These are phyloP conservation scores for Gamsiella multidivaricata DNA, from an alignment of 192 early-diverging fungal species.

Conservation along the genomic window DNA sequence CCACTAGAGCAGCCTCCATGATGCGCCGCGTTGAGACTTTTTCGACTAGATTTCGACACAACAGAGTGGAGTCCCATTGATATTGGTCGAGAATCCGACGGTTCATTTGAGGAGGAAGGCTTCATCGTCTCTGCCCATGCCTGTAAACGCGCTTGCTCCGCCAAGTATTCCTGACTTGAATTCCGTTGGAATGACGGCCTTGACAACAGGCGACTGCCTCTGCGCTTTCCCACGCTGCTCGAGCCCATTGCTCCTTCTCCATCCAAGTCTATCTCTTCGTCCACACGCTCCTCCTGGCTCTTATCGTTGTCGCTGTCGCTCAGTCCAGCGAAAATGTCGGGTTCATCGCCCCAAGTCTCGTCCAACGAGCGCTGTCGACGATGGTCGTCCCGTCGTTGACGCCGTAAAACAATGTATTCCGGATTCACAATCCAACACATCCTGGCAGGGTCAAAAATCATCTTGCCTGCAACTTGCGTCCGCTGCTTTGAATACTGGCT, in stretches of 20 bases:
- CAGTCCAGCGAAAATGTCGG: constrained; percentile 45
- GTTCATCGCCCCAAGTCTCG: constrained; percentile 46
- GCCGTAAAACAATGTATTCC: constrained; percentile 24
- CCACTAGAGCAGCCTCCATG: constrained; percentile 14
- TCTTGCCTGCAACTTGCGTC: constrained; percentile 41
- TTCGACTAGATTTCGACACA: constrained; percentile 44
- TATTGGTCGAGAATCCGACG: constrained; percentile 6
- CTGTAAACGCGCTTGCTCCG: constrained; percentile 18
- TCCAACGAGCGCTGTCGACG: constrained; percentile 23
- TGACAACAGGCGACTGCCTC: constrained; percentile 9
- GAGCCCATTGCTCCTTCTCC: not conserved
- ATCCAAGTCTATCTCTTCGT: not conserved
- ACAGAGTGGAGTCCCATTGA: constrained; percentile 26
- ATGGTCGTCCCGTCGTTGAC: constrained; percentile 1
- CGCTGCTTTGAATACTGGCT: constrained; percentile 27
- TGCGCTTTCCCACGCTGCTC: constrained; percentile 1
- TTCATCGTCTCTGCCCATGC: constrained; percentile 19
- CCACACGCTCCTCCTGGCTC: constrained; percentile 7
- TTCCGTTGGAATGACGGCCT: constrained; percentile 20
- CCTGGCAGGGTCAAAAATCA: constrained; percentile 38
- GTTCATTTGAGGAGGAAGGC: not conserved
- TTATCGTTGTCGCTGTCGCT: constrained; percentile 34
- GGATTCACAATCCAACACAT: constrained; percentile 53
- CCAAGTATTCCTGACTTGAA: constrained; percentile 29
- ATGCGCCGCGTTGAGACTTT: constrained; percentile 16